These are phyloP conservation scores for Aspergillus neoniger DNA, from an alignment of 2,329 filamentous ascomycete genomes.

Conservation along the genomic window DNA sequence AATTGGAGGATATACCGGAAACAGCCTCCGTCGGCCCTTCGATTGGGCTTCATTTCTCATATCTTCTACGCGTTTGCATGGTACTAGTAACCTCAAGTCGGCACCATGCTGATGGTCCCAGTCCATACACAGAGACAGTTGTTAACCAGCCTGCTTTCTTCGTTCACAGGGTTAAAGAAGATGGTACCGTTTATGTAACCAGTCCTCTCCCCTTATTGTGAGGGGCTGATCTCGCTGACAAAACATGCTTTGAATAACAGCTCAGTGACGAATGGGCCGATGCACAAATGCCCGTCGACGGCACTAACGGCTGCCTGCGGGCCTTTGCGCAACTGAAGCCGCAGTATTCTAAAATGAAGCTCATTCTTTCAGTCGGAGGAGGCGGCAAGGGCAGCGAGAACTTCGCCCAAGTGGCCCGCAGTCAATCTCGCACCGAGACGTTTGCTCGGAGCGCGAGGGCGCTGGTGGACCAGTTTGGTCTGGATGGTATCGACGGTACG, in stretches of 20 bases:
- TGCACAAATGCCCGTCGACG: conserved; percentile 70
- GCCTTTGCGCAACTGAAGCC: conserved; percentile 73
- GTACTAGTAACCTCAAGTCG: conserved; percentile 36
- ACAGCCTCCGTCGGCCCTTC: conserved; percentile 71
- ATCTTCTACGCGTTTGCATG: conserved; percentile 81
- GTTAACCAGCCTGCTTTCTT: conserved; percentile 27
- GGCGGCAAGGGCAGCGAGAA: conserved; percentile 62
- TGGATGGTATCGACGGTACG: conserved; percentile 77
- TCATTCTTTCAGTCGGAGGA: conserved; percentile 78
- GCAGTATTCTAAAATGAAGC: conserved; percentile 68
- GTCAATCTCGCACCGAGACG: conserved; percentile 62
- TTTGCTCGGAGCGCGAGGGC: conserved; percentile 69
- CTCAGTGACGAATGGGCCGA: conserved; percentile 80
- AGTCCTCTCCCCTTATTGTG: neutral
- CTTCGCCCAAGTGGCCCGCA: conserved; percentile 68
- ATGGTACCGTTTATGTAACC: conserved; percentile 72
- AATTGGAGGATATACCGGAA: conserved; percentile 73
- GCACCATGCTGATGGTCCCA: conserved; percentile 9
- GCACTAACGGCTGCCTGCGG: conserved; percentile 68
- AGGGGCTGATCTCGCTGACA: conserved; percentile 25
- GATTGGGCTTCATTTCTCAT: conserved; percentile 75
- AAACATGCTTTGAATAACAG: conserved; percentile 45
- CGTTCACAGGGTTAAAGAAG: conserved; percentile 61
- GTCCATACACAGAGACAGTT: conserved; percentile 20
- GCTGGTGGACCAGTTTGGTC: conserved; percentile 69